Base-by-base conservation (phyloP, 2,329 filamentous ascomycete genomes). In the Trichophyton verrucosum region DNA sequence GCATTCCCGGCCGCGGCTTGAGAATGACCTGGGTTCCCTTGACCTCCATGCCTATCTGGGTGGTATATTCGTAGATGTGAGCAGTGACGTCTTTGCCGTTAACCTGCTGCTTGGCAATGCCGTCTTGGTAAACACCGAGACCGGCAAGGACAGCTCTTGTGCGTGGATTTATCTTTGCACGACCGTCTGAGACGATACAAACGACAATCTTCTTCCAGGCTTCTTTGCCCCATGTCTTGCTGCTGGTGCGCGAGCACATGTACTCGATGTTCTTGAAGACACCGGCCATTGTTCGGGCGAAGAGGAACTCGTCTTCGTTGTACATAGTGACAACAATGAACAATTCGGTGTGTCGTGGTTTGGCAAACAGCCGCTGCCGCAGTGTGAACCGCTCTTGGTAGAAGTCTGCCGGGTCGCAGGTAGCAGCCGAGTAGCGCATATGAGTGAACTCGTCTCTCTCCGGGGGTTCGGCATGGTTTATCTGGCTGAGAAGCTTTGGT, bases 131-230 rank as follows among this genome's bases (percentile, higher is more conserved):
- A 57, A 96, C 90, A 70, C 94, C 94, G 81, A 99, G 86, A 75
- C 86, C 94, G 20, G 94, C 91, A 58, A 99, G 77, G 17, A 97
- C 84, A 38, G 92, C 91, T 69, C 88, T 86, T 2, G 94, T 99
- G 65, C 94, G 81, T 1, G 89, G 84, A 73, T 97, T 96, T 78
- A 99, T 99, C 79, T 96, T 96, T 63, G 86, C 88, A 83, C 94
- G 91, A 63, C 94, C 94, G 70, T 99, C 94, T 68, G 91, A 96
- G 66, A 99, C 94, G 51, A 99, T 85, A 73, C 92, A 97, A 9
- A 99, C 94, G 8, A 99, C 94, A 68, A 99, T 97, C 80, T 99
- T 99, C 79, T 99, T 97, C 94, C 94, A 99, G 3, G 92, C 91
- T 68, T 96, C 90, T 73, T 95, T 94, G 66, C 94, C 94, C 94